Evolutionary conservation across 139 green algal genomes (phyloP).

Genomic region (Chloropicon primus): DNA sequence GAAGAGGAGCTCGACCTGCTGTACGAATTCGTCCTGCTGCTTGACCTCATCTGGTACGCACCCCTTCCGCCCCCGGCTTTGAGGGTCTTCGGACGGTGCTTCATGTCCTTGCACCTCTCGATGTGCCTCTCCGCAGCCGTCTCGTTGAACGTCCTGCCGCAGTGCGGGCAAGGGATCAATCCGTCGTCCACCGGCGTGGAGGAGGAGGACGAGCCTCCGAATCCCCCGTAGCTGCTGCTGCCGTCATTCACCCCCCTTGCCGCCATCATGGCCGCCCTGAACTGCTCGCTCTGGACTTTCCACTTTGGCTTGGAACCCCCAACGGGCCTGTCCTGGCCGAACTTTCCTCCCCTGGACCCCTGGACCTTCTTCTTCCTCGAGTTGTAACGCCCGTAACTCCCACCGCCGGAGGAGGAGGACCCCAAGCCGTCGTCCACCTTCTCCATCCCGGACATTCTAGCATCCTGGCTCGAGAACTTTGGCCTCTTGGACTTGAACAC

Average conservation of each 20-base stretch:
- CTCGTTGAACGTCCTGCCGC: slow-evolving; percentile 46
- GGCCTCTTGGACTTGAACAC: not conserved
- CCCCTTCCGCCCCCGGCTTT: slow-evolving; percentile 15
- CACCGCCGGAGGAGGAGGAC: too few species aligned
- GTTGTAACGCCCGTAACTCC: too few species aligned
- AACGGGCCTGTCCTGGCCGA: not conserved
- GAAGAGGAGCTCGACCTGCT: not conserved
- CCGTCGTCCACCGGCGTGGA: slow-evolving; percentile 14
- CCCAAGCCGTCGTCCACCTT: not conserved
- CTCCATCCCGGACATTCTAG: not conserved
- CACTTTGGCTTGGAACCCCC: slow-evolving; percentile 31
- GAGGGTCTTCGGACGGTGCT: slow-evolving; percentile 27
- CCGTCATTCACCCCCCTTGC: slow-evolving; percentile 15
- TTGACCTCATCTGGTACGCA: not conserved
- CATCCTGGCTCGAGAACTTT: not conserved
- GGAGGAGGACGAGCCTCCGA: not conserved
- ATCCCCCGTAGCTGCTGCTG: slow-evolving; percentile 16
- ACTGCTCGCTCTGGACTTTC: slow-evolving; percentile 42
- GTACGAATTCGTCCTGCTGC: not conserved
- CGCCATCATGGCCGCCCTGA: slow-evolving; percentile 31
- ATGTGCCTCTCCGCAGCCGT: slow-evolving; percentile 51
- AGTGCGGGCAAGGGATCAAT: slow-evolving; percentile 46
- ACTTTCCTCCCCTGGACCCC: too few species aligned
- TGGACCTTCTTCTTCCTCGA: too few species aligned
- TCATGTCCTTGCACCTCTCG: slow-evolving; percentile 46